These are phyloP conservation scores for Imleria badia DNA, from an alignment of 768 basidiomycete genomes.

Conservation along the genomic window DNA sequence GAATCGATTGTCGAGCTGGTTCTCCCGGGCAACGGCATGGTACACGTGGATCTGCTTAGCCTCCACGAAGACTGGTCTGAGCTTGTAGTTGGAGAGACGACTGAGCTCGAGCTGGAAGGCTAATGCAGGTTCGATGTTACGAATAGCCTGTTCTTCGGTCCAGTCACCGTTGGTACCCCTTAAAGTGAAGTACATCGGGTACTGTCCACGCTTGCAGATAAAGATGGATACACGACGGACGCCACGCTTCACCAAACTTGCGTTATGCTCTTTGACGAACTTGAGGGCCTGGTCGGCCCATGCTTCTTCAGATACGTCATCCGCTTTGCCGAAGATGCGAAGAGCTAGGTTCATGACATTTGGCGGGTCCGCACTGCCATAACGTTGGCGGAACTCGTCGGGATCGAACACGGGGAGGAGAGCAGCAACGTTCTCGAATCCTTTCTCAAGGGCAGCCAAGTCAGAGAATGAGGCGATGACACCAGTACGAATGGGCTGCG, in stretches of 20 bases:
- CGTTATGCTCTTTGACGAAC: conserved; percentile 68
- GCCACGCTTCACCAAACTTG: conserved; percentile 67
- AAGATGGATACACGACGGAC: conserved; percentile 91
- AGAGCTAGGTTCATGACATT: conserved; percentile 95
- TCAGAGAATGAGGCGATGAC: conserved; percentile 90
- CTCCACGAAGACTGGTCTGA: conserved; percentile 95
- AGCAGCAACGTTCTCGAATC: conserved; percentile 72
- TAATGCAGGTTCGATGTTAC: conserved; percentile 97
- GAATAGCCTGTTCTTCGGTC: conserved; percentile 94
- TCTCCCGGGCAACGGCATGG: conserved; percentile 92
- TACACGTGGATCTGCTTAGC: conserved; percentile 98
- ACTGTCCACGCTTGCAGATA: conserved; percentile 87
- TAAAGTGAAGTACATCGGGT: conserved; percentile 93
- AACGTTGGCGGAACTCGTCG: conserved; percentile 69
- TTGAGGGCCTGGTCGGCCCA: conserved; percentile 73
- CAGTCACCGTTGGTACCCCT: conserved; percentile 72
- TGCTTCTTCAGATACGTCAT: conserved; percentile 72
- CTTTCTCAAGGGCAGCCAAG: conserved; percentile 61
- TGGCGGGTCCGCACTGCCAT: conserved; percentile 75
- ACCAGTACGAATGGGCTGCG: conserved; percentile 88
- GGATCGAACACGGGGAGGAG: conserved; percentile 74
- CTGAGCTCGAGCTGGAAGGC: conserved; percentile 98
- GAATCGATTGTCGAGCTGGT: conserved; percentile 97
- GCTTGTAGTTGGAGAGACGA: conserved; percentile 94
- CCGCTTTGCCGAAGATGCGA: conserved; percentile 78